These are phyloP conservation scores for Alternaria solani DNA, from an alignment of 2,329 filamentous ascomycete species.

Conservation along the genomic window DNA sequence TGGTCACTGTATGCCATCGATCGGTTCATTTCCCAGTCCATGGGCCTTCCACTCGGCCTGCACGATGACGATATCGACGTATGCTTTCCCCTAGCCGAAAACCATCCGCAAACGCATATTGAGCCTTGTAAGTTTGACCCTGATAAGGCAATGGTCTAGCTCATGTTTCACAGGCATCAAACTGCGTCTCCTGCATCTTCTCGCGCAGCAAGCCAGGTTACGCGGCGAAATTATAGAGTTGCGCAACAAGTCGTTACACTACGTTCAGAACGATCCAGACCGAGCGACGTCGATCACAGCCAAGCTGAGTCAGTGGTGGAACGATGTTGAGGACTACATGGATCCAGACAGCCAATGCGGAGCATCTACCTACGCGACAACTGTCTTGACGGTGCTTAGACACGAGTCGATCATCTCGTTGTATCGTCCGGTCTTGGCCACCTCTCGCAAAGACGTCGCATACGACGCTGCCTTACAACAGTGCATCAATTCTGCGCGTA, in stretches of 20 bases:
- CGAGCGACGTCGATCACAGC: constrained; percentile 58
- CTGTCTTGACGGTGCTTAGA: constrained; percentile 56
- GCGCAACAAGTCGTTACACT: constrained; percentile 61
- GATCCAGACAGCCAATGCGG: constrained; percentile 46
- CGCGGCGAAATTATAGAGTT: constrained; percentile 62
- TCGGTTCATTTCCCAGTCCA: constrained; percentile 63
- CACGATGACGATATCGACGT: constrained; percentile 67
- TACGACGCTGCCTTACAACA: constrained; percentile 61
- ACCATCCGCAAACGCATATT: constrained; percentile 43
- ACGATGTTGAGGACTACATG: constrained; percentile 61
- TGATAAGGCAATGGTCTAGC: background rate
- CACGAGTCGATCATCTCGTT: constrained; percentile 62
- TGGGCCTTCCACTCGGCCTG: constrained; percentile 64
- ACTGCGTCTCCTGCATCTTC: constrained; percentile 34
- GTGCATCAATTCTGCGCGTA: constrained; percentile 61
- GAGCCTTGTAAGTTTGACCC: constrained; percentile 19
- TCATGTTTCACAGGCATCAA: constrained; percentile 14
- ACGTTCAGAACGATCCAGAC: constrained; percentile 55
- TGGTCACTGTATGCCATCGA: constrained; percentile 67
- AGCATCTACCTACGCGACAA: constrained; percentile 49
- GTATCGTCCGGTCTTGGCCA: constrained; percentile 60
- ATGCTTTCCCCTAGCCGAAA: constrained; percentile 61
- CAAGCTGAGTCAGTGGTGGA: constrained; percentile 62
- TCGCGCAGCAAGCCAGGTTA: constrained; percentile 60
- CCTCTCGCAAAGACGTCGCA: constrained; percentile 53